Percentiles rank a stretch among this genome's conserved stretches.
Evolutionary conservation across 225 moss, liverwort and hornwort species (phyloP).

Genomic region (Ulota crispa): DNA sequence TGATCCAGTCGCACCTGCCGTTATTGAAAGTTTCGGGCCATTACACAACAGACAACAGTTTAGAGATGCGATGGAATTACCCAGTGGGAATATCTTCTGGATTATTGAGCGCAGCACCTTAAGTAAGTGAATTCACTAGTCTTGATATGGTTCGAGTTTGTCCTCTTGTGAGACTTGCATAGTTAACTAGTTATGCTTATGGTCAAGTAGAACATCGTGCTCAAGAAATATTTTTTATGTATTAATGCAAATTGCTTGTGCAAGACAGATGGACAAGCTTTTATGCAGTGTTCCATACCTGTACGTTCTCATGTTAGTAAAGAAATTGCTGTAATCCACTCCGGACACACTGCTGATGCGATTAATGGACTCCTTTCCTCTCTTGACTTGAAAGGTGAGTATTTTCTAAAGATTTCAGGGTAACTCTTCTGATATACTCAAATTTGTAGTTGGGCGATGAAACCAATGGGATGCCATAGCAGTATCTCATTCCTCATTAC

Average conservation of each 20-base stretch:
- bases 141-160: background rate
- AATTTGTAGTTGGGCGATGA: background rate
- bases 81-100: conserved; percentile 55
- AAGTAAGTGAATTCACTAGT: conserved; percentile 39
- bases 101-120: conserved; percentile 36
- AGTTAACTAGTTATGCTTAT: background rate
- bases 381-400: conserved; percentile 67
- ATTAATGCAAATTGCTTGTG: background rate
- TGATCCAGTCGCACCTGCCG: conserved; percentile 47
- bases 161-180: background rate
- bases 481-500: background rate
- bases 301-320: conserved; percentile 38
- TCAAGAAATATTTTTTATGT: background rate
- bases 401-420: background rate
- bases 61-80: conserved; percentile 51
- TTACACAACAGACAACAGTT: conserved; percentile 54
- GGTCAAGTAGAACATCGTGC: background rate
- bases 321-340: conserved; percentile 68
- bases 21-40: conserved; percentile 33
- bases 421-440: background rate
- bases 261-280: conserved; percentile 62
- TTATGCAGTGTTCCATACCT: conserved; percentile 65
- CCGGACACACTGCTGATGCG: conserved; percentile 58
- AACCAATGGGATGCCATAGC: background rate
- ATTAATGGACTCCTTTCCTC: conserved; percentile 62